phyloP scores from a whole-genome alignment of 139 green algal genomes.

The Chlorella vulgaris region DNA sequence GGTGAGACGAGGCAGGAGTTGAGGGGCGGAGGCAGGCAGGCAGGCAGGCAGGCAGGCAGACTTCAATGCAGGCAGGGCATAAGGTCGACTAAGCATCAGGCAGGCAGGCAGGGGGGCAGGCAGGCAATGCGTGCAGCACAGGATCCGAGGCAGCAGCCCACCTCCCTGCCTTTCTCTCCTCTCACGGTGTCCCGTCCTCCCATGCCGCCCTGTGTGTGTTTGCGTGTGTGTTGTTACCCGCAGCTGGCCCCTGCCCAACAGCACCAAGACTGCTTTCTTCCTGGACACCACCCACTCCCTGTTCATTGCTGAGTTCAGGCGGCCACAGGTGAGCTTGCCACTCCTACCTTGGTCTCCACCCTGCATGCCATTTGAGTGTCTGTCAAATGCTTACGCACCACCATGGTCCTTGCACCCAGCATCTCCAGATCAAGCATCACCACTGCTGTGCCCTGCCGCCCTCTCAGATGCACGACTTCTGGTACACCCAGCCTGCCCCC shows the following conservation, averaged over 20 bases:
- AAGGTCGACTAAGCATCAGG: no score
- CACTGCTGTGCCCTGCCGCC: neutral
- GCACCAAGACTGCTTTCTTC: constrained; percentile 30
- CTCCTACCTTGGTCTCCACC: neutral
- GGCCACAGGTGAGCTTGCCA: constrained; percentile 1
- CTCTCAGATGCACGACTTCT: constrained; percentile 2
- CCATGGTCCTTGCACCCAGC: neutral
- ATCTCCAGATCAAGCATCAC: no score
- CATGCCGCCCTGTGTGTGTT: neutral
- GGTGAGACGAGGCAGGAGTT: no score
- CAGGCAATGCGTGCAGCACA: no score
- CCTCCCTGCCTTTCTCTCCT: no score
- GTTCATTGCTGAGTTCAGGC: constrained; percentile 23
- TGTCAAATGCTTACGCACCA: neutral
- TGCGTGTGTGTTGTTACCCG: no score
- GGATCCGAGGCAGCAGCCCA: no score
- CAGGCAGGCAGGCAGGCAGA: no score
- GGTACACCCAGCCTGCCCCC: constrained; percentile 1
- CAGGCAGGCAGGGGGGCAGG: no score
- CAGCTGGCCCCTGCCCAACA: constrained; percentile 46
- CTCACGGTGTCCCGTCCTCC: neutral
- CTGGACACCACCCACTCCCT: constrained; percentile 37
- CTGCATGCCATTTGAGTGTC: neutral
- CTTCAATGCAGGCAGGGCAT: no score
- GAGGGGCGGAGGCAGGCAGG: no score